These are phyloP conservation scores for Cryphonectria naterciae DNA, from an alignment of 2,329 filamentous ascomycete genomes.

Conservation along the genomic window DNA sequence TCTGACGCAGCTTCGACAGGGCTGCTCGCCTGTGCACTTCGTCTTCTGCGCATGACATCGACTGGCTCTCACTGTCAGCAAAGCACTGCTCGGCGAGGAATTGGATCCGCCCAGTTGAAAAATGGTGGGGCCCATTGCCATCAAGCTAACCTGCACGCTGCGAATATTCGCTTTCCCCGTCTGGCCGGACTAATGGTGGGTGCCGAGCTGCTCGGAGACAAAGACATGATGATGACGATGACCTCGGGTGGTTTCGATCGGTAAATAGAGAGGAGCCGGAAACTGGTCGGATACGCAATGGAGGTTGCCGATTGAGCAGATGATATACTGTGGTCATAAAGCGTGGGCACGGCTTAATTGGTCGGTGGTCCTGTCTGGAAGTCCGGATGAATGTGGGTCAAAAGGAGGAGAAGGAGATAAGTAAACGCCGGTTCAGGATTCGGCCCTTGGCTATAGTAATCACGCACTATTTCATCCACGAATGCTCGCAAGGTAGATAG, in stretches of 20 bases:
- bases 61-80: slow-evolving; percentile 14
- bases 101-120: not conserved
- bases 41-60: slow-evolving; percentile 34
- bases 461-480: not conserved
- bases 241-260: not conserved
- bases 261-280: not conserved
- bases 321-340: not conserved
- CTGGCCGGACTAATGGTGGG: not conserved
- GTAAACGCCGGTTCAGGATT: slow-evolving; percentile 4
- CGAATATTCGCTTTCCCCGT: slow-evolving; percentile 19
- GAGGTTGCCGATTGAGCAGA: not conserved
- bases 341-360: not conserved
- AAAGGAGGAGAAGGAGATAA: slow-evolving; percentile 10
- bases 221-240: slow-evolving; percentile 2
- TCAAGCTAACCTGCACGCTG: slow-evolving; percentile 19
- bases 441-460: not conserved
- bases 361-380: not conserved
- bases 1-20: slow-evolving; percentile 30
- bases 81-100: not conserved
- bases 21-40: slow-evolving; percentile 31
- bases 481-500: not conserved
- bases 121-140: slow-evolving; percentile 6
- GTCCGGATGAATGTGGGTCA: not conserved
- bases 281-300: not conserved
- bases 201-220: slow-evolving; percentile 11